Percentiles rank a stretch among this genome's conserved stretches.
These are phyloP conservation scores for Petunia axillaris DNA, from an alignment of 257 asterid species.

Conservation along the genomic window DNA sequence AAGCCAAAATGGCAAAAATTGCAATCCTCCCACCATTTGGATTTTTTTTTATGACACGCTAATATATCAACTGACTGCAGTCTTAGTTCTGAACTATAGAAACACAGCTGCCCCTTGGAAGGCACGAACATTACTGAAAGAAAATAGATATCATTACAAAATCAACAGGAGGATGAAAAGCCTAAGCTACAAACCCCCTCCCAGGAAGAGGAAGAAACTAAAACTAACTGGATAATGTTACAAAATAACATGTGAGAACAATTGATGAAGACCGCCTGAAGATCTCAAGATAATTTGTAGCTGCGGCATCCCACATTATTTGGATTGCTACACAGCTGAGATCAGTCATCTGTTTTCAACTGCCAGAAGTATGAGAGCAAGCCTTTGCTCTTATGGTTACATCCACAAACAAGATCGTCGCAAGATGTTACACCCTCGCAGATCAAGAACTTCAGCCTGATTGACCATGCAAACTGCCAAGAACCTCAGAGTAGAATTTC, in stretches of 20 bases:
- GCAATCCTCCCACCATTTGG: not conserved
- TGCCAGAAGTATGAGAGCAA: not conserved
- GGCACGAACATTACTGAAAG: not conserved
- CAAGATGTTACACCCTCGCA: not conserved
- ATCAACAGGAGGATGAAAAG: constrained; percentile 2
- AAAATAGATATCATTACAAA: not conserved
- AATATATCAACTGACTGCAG: no score
- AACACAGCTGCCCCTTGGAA: no score
- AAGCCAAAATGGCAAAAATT: not conserved
- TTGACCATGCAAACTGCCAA: constrained; percentile 38
- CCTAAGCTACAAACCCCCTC: not conserved
- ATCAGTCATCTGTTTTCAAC: not conserved
- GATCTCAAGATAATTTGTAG: not conserved
- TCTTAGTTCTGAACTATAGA: not conserved
- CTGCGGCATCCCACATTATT: not conserved
- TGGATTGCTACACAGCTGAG: not conserved
- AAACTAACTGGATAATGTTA: not conserved
- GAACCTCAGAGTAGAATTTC: constrained; percentile 69
- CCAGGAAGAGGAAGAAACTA: not conserved
- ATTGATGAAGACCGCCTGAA: not conserved
- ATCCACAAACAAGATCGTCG: not conserved
- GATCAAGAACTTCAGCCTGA: constrained; percentile 9
- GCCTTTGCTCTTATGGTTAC: not conserved
- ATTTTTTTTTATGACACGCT: no score
- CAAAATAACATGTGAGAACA: not conserved